Base-by-base conservation (phyloP, 352 stramenopile genomes). In the Globisporangium paroecandrum region DNA sequence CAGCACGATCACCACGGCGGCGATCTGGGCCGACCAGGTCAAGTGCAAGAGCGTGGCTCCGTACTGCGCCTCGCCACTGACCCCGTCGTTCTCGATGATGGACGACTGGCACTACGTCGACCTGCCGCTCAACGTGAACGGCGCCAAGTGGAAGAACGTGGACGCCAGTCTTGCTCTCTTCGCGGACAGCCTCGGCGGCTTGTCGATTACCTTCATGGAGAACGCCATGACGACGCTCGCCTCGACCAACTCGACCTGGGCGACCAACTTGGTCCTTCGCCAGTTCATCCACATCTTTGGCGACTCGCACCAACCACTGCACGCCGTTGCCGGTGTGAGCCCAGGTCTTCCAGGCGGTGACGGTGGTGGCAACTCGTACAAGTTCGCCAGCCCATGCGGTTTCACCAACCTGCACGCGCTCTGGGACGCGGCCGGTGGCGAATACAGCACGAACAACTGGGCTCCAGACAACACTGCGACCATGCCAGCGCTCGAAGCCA, bases 261-360 rank as follows among this genome's bases (percentile, higher is more conserved):
- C 81, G 7, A 78, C 77, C 59, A 91, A 91, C 77, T 56, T 89
- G 8, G 72, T 79, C 41, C 62, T 91, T 10, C 83, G 83, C 27
- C 79, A 89, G 72, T 85, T 91, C 71, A 85, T 91, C 71, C 83
- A 91, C 73, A 81, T 89, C 69, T 79, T 89, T 55, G 82, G 76
- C 1, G 83, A 91, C 58, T 61, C 87, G 27, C 79, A 89, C 61
- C 82, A 91, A 58, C 83, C 83, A 0, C 69, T 89, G 25, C 83
- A 91, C 73, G 77, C 77, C 3, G 74, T 89, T 0, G 73, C 71
- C 0, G 81, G 78, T 18, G 73, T 90, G 62, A 84, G 70, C 25
- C 69, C 69, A 6, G 71, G 75, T 25, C 76, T 87, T 53, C 83
- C 83, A 5, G 62, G 66, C 3, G 83, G 83, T 38, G 83, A 91